Conservation (phyloP, 2,329 filamentous ascomycete species). For the Fusarium sp. region DNA sequence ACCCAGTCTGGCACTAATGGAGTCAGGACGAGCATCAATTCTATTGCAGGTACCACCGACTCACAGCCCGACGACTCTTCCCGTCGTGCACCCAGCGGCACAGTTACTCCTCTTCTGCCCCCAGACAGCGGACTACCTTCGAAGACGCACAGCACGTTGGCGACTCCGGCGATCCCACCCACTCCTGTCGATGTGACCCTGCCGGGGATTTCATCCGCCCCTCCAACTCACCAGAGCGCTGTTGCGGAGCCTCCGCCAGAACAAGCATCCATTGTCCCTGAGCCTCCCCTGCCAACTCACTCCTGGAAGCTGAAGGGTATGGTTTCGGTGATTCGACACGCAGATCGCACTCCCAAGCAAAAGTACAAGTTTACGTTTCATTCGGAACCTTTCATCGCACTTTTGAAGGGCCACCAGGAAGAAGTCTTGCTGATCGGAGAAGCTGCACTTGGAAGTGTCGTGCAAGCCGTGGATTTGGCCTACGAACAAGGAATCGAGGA, state of each 20-base stretch:
- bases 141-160: slow-evolving; percentile 49
- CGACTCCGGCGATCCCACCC: slow-evolving; percentile 49
- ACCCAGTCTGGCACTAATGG: slow-evolving; percentile 28
- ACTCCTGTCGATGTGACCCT: slow-evolving; percentile 45
- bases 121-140: slow-evolving; percentile 46
- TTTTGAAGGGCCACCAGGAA: slow-evolving; percentile 94
- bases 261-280: slow-evolving; percentile 55
- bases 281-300: slow-evolving; percentile 81
- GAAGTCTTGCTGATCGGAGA: slow-evolving; percentile 95
- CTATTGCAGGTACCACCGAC: slow-evolving; percentile 35
- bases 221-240: slow-evolving; percentile 43
- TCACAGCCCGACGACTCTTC: slow-evolving; percentile 39
- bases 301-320: slow-evolving; percentile 99
- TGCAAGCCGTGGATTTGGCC: slow-evolving; percentile 85
- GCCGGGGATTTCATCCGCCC: slow-evolving; percentile 46
- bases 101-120: slow-evolving; percentile 45
- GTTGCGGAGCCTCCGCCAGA: slow-evolving; percentile 46
- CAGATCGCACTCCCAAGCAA: slow-evolving; percentile 96
- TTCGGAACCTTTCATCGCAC: slow-evolving; percentile 92
- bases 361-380: slow-evolving; percentile 99
- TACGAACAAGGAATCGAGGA: slow-evolving; percentile 85
- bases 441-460: slow-evolving; percentile 86
- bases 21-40: slow-evolving; percentile 44
- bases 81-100: slow-evolving; percentile 40
- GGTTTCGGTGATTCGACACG: slow-evolving; percentile 94